Evolutionary conservation across 139 green algal genomes (phyloP).

Genomic region (Chlorella sp.): DNA sequence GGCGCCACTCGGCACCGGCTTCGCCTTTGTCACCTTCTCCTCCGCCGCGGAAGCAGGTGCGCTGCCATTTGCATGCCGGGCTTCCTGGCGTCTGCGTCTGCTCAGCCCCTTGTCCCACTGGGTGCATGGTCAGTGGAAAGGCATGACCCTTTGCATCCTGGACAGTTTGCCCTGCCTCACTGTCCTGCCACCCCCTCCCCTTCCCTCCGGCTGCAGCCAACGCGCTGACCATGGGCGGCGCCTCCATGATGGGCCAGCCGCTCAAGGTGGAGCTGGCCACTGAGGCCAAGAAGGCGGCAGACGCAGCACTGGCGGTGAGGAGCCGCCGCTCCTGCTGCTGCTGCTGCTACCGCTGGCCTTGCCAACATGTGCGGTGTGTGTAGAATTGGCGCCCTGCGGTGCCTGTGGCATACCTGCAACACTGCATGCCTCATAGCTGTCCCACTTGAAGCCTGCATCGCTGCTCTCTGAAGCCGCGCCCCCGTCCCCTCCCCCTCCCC

Average conservation of each 20-base stretch:
- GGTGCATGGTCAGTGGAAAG: too few species aligned
- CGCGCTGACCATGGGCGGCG: slow-evolving; percentile 53
- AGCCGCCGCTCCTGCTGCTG: too few species aligned
- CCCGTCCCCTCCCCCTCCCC: background rate
- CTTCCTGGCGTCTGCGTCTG: background rate
- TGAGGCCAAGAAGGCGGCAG: slow-evolving; percentile 4
- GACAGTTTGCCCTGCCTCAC: too few species aligned
- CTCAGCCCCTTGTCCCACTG: background rate
- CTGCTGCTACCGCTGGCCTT: background rate
- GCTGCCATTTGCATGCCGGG: background rate
- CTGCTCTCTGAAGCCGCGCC: too few species aligned
- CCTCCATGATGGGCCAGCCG: slow-evolving; percentile 51
- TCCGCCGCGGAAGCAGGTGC: slow-evolving; percentile 30
- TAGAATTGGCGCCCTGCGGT: too few species aligned
- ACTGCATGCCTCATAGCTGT: too few species aligned
- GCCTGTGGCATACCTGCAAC: too few species aligned
- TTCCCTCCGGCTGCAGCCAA: slow-evolving; percentile 1
- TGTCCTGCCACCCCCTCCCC: background rate
- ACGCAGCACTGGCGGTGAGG: background rate
- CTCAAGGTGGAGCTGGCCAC: slow-evolving; percentile 16
- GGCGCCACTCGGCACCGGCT: slow-evolving; percentile 35
- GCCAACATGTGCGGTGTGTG: too few species aligned
- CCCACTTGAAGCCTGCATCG: too few species aligned
- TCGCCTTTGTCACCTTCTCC: slow-evolving; percentile 63
- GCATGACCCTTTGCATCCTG: too few species aligned